Percentiles rank a stretch among this genome's conserved stretches.
phyloP scores from a whole-genome alignment of 371 early-diverging fungal genomes.

The Lichtheimia corymbifera region DNA sequence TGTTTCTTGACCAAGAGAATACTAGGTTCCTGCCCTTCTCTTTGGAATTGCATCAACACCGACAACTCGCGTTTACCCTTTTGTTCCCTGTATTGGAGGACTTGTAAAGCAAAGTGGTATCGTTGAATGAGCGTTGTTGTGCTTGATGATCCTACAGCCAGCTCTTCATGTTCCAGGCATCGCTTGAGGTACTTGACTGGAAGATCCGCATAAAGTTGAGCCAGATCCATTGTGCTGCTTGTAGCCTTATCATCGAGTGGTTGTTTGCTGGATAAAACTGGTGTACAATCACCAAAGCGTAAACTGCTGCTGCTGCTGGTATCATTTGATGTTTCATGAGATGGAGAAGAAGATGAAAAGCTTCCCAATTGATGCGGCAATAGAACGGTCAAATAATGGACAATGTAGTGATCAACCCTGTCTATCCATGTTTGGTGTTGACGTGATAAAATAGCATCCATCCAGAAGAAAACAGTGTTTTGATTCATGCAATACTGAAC shows the following conservation, averaged over 20 bases:
- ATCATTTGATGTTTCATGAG: not conserved
- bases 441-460: slow-evolving; percentile 10
- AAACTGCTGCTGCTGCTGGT: not conserved
- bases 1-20: slow-evolving; percentile 29
- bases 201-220: slow-evolving; percentile 29
- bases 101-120: slow-evolving; percentile 32
- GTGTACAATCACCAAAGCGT: slow-evolving; percentile 1
- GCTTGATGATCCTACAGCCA: slow-evolving; percentile 28
- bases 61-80: slow-evolving; percentile 16
- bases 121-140: slow-evolving; percentile 25
- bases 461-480: slow-evolving; percentile 34
- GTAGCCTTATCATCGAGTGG: slow-evolving; percentile 12
- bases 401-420: slow-evolving; percentile 31
- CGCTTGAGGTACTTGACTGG: slow-evolving; percentile 39
- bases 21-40: slow-evolving; percentile 8
- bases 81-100: slow-evolving; percentile 23
- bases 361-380: slow-evolving; percentile 31
- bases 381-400: slow-evolving; percentile 25
- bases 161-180: slow-evolving; percentile 35
- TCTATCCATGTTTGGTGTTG: slow-evolving; percentile 26
- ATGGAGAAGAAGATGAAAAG: not conserved
- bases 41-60: slow-evolving; percentile 32
- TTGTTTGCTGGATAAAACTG: not conserved
- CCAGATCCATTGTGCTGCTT: slow-evolving; percentile 22
- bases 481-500: slow-evolving; percentile 26